Conservation (phyloP, 2,329 filamentous ascomycete genomes). For the Teratosphaeriaceae sp. region DNA sequence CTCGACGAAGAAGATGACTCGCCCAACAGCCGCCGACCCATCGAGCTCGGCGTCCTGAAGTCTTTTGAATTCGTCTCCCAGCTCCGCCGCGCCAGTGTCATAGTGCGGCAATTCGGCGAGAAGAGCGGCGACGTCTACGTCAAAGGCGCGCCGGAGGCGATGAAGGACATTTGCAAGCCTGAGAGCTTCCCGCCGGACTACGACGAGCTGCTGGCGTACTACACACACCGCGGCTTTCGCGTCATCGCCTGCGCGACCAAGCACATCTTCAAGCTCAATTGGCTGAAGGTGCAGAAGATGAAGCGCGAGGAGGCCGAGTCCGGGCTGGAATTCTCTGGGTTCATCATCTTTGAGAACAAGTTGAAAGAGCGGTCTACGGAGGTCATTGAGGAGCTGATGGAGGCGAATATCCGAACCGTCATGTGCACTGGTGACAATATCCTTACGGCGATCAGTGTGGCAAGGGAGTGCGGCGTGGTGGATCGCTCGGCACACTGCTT, state of each 20-base stretch:
- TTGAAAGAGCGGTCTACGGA: constrained; percentile 78
- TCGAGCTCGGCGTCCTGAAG: constrained; percentile 86
- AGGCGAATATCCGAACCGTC: constrained; percentile 78
- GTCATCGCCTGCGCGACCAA: constrained; percentile 94
- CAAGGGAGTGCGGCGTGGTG: constrained; percentile 79
- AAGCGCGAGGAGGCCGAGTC: constrained; percentile 77
- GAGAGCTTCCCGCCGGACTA: constrained; percentile 84
- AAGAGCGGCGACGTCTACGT: constrained; percentile 83
- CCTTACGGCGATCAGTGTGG: constrained; percentile 90
- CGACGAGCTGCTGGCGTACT: constrained; percentile 79
- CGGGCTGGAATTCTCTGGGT: constrained; percentile 79
- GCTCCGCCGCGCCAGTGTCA: constrained; percentile 82
- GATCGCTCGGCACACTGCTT: constrained; percentile 81
- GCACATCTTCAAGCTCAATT: constrained; percentile 78
- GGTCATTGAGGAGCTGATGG: constrained; percentile 73
- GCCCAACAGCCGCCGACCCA: constrained; percentile 43
- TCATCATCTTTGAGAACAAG: constrained; percentile 99
- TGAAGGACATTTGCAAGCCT: constrained; percentile 83
- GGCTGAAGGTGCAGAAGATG: constrained; percentile 95
- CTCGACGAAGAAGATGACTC: constrained; percentile 43
- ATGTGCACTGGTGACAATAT: constrained; percentile 99
- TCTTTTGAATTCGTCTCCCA: constrained; percentile 95
- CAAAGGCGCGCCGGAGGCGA: constrained; percentile 93
- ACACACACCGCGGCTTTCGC: constrained; percentile 92
- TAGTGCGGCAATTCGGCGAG: constrained; percentile 82